Evolutionary conservation across 2,329 filamentous ascomycete species (phyloP), one percentile per base, ranked within the genome.

Genomic region (Aureobasidium mangrovei): DNA sequence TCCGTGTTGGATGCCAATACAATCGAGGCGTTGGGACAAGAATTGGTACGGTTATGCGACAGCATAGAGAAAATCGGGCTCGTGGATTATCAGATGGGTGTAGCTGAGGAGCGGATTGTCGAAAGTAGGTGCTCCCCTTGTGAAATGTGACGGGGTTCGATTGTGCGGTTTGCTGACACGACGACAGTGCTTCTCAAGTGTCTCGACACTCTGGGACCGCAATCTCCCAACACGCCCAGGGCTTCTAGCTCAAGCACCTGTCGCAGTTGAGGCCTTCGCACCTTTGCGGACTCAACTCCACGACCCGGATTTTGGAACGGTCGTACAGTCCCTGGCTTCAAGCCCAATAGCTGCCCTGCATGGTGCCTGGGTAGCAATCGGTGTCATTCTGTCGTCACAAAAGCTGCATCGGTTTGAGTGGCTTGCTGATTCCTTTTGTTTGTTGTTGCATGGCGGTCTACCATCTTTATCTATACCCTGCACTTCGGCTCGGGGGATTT

Each of bases 51-150:
- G 48, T 76, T 95, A 48, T 95, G 91, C 67, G 90, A 97, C 67
- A 81, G 81, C 48, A 80, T 97, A 58, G 91, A 97, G 69, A 84
- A 86, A 61, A 85, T 94, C 66, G 93, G 93, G n/a, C 74, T 98
- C 45, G 89, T 98, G 8, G 93, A 98, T 72, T 98, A 97, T 68
- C 86, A 97, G 65, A 94, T 95, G 73, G 93, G 93, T 7, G 88
- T 97, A 28, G 94, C 89, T 81, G 93, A 97, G 70, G 91, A 97
- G 66, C 83, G 88, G 65, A 96, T 97, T 62, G 81, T 93, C 62
- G 80, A 81, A 56, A 79, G 91, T 95, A 75, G 71, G 87, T 77
- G 29, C 33, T 12, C 3, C 28, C 8, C 5, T 6, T 7, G 7
- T 33, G 8, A 7, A n/a, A 29, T 8, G 27, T 40, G 8, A 29